phyloP scores from a whole-genome alignment of 495 filamentous ascomycete genomes.

The Aspergillus nanangensis region DNA sequence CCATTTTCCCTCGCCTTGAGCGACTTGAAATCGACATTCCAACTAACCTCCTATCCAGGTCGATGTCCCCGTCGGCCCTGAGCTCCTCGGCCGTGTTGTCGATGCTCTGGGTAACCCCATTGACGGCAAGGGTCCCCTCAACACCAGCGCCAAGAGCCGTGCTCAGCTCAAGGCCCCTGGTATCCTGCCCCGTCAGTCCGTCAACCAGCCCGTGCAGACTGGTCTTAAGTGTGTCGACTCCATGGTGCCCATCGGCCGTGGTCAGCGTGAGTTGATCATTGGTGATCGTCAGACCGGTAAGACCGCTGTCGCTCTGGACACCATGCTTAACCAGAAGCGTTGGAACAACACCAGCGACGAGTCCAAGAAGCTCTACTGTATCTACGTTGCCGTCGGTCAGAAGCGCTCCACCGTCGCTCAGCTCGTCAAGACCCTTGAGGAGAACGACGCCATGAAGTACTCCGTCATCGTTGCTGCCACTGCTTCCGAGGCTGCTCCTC shows the following conservation, averaged over 20 bases:
- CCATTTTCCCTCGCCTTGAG: not conserved
- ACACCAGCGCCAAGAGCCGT: conserved; percentile 87
- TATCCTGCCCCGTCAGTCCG: conserved; percentile 93
- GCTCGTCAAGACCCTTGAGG: conserved; percentile 98
- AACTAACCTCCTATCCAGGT: no score
- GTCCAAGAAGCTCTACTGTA: conserved; percentile 97
- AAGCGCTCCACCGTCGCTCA: conserved; percentile 99
- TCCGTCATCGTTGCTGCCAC: conserved; percentile 91
- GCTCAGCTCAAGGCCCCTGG: conserved; percentile 98
- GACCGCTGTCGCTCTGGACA: conserved; percentile 97
- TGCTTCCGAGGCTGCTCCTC: conserved; percentile 91
- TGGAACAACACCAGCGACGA: conserved; percentile 91
- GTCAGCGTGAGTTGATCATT: conserved; percentile 99
- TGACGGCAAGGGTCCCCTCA: conserved; percentile 96
- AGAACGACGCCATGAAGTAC: conserved; percentile 99
- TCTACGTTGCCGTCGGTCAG: conserved; percentile 98
- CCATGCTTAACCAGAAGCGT: conserved; percentile 98
- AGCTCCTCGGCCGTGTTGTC: conserved; percentile 95
- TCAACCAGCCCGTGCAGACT: conserved; percentile 98
- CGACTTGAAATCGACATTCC: not conserved
- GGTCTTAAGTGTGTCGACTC: conserved; percentile 99
- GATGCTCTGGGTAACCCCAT: conserved; percentile 98
- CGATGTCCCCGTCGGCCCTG: conserved; percentile 90
- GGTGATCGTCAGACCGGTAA: conserved; percentile 99
- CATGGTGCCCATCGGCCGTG: conserved; percentile 99